Base-by-base conservation (phyloP, 805 yeast species). In the Sugiyamaella chiloensis region DNA sequence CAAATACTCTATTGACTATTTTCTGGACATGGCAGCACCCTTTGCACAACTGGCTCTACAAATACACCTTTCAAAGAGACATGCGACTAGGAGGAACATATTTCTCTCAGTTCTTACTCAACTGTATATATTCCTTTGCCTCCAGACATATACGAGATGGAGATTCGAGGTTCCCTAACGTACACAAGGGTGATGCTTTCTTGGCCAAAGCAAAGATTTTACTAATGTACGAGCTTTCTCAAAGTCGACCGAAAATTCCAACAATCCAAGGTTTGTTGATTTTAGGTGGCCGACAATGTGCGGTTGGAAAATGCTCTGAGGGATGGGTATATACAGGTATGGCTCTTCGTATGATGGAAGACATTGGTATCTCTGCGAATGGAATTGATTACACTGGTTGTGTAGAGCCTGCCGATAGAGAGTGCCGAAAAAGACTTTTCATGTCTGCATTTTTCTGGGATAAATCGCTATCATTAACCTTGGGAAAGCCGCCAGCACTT, bases 261-360 rank as follows among this genome's bases (percentile, higher is more conserved):
- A 42, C 39, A 7, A 42, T 42, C 26, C 45, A 42, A 39, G 45
- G 45, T 27, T 39, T 42, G 37, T 34, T 42, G 7, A 42, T 42
- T 17, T 24, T 42, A 17, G 39, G 45, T 20, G 45, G 45, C 5
- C 5, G 45, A 20, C 45, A 42, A 19, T 42, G 45, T n/a, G 40
- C 45, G 3, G 23, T 42, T 3, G 45, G 45, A 17, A 42, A 42
- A 21, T 17, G 19, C 39, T 42, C 45, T 17, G 45, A 42, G 31
- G 45, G 39, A 19, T 42, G 45, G 45, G 39, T 23, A 4, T 42
- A 42, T 30, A 42, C 45, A 19, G 45, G 45, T 6, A 17, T 42
- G 45, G 45, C 45, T 11, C 20, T 42, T 14, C 45, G 45, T 11
- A 42, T 42, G 45, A 42, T 42, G 45, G 45, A 42, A 19, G 45